Base-by-base conservation (phyloP, 208 protist species). In the Acanthamoeba castellanii region DNA sequence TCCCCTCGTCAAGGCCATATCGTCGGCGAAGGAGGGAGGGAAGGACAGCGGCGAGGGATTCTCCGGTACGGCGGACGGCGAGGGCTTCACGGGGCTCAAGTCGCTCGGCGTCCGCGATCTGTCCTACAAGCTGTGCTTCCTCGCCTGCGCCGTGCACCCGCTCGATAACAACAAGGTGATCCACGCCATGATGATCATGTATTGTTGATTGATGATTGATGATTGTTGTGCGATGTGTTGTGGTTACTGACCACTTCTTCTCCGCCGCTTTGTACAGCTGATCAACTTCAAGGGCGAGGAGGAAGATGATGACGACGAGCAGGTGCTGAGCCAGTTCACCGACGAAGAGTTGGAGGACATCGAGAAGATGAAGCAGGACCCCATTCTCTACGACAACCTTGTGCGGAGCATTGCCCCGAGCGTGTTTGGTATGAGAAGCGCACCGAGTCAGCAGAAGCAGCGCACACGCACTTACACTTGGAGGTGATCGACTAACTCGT, bases 91-190 rank as follows among this genome's bases (percentile, higher is more conserved):
- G 0, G 99, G 99, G 50, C 96, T 99, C n/a, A 98, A 99, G 45
- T 97, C 97, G 27, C 98, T 99, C n/a, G 99, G 99, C 89, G 98
- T 99, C 42, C 98, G 99, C 13, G 99, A 96, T 22, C 97, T 99
- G 6, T 99, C 97, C 81, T 99, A 99, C 97, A 98, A 98, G 93
- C 97, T 99, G 95, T 98, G 97, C 95, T 99, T 99, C 95, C 97
- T 99, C 16, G 99, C 98, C 22, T 99, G 97, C 66, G 98, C 98
- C 45, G 98, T 99, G 47, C 92, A 95, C 30, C 66, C 70, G 13
- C 18, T 37, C 34, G 93, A 95, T 32, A 82, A 82, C 64, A 70
- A 81, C 64, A 93, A 93, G 70, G 42, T 85, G 30, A 85, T 16
- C 45, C 20, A 34, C 14, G 76, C 14, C 9, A 16, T 2, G 9